These are phyloP conservation scores for Cenchrus purpureus DNA, from an alignment of 176 grass and related monocot species.

Conservation along the genomic window DNA sequence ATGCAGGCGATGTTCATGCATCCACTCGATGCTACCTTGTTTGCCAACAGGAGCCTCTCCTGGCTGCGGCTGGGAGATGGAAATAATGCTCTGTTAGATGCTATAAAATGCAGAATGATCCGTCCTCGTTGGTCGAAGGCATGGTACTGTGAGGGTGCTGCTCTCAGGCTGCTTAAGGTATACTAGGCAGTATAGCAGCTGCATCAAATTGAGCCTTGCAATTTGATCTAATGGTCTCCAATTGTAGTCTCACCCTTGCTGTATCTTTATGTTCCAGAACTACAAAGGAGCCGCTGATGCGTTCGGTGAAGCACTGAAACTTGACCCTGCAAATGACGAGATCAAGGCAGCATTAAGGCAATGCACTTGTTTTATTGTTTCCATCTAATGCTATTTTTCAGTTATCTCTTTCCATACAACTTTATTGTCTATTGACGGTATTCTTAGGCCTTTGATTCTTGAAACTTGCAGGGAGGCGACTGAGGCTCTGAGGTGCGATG, in stretches of 20 bases:
- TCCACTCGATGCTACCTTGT: conserved; percentile 15
- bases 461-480: conserved; percentile 4
- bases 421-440: neutral
- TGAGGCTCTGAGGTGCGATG: neutral
- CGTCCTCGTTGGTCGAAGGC: conserved; percentile 7
- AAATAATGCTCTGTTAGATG: neutral
- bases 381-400: neutral
- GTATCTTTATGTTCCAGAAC: neutral
- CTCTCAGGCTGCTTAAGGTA: neutral
- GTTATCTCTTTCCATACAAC: neutral
- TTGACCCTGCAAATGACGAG: neutral
- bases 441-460: neutral
- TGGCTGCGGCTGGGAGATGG: neutral
- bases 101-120: conserved; percentile 11
- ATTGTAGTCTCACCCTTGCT: neutral
- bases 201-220: neutral
- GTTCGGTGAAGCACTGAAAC: neutral
- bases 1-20: neutral
- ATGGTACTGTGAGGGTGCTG: neutral
- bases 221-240: neutral
- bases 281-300: neutral
- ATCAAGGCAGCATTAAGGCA: conserved; percentile 21
- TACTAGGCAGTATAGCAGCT: neutral
- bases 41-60: conserved; percentile 28
- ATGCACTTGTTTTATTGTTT: neutral